Base-by-base conservation (phyloP, 495 filamentous ascomycete species). In the Tricharina praecox region DNA sequence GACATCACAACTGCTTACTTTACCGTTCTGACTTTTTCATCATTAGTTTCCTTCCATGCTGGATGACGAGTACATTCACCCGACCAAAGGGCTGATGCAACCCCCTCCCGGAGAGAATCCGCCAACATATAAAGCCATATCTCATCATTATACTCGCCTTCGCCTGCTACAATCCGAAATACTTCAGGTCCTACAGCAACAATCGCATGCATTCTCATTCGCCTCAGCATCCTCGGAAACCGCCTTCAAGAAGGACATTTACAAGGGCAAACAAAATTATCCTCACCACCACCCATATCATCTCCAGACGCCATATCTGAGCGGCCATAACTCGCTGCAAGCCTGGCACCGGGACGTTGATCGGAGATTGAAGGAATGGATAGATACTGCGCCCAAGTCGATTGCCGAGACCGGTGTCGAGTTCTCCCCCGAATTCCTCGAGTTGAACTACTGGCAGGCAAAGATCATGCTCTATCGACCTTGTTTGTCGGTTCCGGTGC, bases 361-460 rank as follows among this genome's bases (percentile, higher is more conserved):
- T 63, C 72, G 74, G 47, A 73, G 88, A 36, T 61, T 95, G 40
- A 78, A 73, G 50, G 79, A 90, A 55, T 96, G 88, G 88, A 87
- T 88, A 50, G 76, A 80, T 37, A 73, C 76, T 32, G 79, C 85
- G 2, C 88, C 88, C 1, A 56, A 58, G 35, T 76, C 68, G 1
- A 79, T 78, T 50, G 60, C 72, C 18, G 78, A 92, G 23, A 92
- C 80, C 0, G 86, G 86, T 7, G 88, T 96, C 19, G 72, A 74
- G 5, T 95, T 96, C 62, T 81, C 79, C 3, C 75, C 80, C 7
- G 76, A 92, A 40, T 87, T 95, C 52, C 67, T 95, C 4, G 84
- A 94, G 50, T 64, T 96, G 40, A 96, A 96, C 59, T 96, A 95
- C 61, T 96, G 86, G 85, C 88, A 96, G 62, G 82, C 85, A n/a